Percentiles rank a stretch among this genome's conserved stretches.
Conservation (phyloP, 2,329 filamentous ascomycete genomes). For the Alternaria rosae region DNA sequence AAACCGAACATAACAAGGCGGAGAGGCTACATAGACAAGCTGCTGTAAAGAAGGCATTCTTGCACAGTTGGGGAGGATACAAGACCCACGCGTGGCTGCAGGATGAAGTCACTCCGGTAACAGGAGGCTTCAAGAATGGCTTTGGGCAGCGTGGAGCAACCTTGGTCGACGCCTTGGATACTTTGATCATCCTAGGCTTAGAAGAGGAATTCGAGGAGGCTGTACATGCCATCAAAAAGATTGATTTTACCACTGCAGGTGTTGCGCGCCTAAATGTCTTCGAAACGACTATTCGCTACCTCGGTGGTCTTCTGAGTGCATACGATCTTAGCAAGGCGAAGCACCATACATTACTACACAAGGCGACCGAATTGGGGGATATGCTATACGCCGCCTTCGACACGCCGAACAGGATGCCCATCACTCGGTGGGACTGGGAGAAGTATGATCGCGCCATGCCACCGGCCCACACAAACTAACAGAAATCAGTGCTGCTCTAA, state of each 20-base stretch:
- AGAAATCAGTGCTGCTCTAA: constrained; percentile 34
- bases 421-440: constrained; percentile 51
- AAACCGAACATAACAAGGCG: constrained; percentile 43
- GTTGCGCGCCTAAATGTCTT: constrained; percentile 47
- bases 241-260: constrained; percentile 61
- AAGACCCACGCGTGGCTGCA: constrained; percentile 60
- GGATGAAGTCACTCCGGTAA: constrained; percentile 62
- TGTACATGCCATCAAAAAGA: constrained; percentile 58
- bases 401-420: constrained; percentile 53
- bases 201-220: constrained; percentile 64
- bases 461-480: constrained; percentile 22
- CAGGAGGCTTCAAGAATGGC: constrained; percentile 55
- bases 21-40: constrained; percentile 41
- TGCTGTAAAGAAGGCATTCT: constrained; percentile 48
- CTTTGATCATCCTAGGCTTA: constrained; percentile 68
- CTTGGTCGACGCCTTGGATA: constrained; percentile 67
- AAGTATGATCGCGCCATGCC: constrained; percentile 28
- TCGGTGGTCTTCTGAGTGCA: constrained; percentile 49
- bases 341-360: constrained; percentile 48
- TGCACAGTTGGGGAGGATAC: constrained; percentile 59
- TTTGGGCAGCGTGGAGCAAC: constrained; percentile 67
- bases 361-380: constrained; percentile 53
- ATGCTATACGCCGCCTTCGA: constrained; percentile 56
- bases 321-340: constrained; percentile 47
- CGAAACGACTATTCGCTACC: constrained; percentile 51